phyloP scores from a whole-genome alignment of 2,329 filamentous ascomycete genomes.

The Ascocoryne sarcoides region DNA sequence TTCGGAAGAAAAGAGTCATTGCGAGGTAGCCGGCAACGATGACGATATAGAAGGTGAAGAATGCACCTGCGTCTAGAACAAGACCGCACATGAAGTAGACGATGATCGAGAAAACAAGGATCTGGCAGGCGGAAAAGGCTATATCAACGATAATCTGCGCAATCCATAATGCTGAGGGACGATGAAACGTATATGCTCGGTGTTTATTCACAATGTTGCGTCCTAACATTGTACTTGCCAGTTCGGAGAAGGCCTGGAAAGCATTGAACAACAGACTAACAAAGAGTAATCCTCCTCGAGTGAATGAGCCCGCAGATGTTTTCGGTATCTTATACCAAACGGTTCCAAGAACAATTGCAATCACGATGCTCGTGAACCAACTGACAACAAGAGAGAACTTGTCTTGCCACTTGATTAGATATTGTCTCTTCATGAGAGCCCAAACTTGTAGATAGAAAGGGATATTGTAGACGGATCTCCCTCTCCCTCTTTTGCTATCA shows the following conservation, averaged over 20 bases:
- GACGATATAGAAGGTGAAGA: conserved; percentile 69
- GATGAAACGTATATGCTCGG: conserved; percentile 72
- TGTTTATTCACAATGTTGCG: conserved; percentile 77
- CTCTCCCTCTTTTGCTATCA: conserved; percentile 70
- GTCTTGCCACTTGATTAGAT: conserved; percentile 79
- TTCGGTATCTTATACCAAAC: conserved; percentile 65
- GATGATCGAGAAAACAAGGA: conserved; percentile 63
- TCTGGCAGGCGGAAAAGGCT: conserved; percentile 61
- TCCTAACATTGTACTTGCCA: conserved; percentile 66
- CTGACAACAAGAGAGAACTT: conserved; percentile 66
- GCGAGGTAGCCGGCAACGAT: conserved; percentile 59
- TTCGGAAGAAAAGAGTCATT: conserved; percentile 72
- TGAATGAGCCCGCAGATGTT: conserved; percentile 64
- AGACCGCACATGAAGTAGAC: conserved; percentile 74
- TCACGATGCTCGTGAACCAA: conserved; percentile 62
- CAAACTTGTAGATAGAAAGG: conserved; percentile 77
- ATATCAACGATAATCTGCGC: conserved; percentile 75
- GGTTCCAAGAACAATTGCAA: conserved; percentile 72
- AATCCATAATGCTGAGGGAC: conserved; percentile 74
- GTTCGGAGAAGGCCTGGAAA: conserved; percentile 76
- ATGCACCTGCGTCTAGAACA: conserved; percentile 60
- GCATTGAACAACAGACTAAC: conserved; percentile 75
- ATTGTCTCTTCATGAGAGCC: conserved; percentile 77
- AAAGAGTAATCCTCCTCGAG: conserved; percentile 74
- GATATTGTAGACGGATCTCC: conserved; percentile 71